Conservation (phyloP, 768 basidiomycete species). For the Suillus spraguei region DNA sequence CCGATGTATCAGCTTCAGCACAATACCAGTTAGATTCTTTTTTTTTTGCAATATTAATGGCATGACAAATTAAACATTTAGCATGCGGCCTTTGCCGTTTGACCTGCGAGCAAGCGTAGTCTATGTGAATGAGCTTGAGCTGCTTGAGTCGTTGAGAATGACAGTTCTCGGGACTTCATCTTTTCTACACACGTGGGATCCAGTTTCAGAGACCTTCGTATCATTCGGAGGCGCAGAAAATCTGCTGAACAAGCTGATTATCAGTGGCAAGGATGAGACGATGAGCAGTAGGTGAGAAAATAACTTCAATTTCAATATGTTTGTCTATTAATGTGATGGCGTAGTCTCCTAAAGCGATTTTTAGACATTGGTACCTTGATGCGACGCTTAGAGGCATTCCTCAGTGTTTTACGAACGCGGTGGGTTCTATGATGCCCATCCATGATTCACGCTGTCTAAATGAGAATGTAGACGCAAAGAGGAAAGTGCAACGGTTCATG, state of each 20-base stretch:
- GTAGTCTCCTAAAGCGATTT: constrained; percentile 63
- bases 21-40: constrained; percentile 54
- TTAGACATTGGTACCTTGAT: constrained; percentile 66
- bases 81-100: constrained; percentile 49
- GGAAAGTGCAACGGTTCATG: constrained; percentile 59
- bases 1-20: constrained; percentile 53
- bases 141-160: constrained; percentile 56
- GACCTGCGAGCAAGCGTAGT: constrained; percentile 41
- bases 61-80: constrained; percentile 30
- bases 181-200: constrained; percentile 64
- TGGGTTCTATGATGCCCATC: constrained; percentile 29
- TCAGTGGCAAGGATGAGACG: constrained; percentile 60
- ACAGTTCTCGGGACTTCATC: constrained; percentile 72
- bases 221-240: constrained; percentile 41
- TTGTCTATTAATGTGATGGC: constrained; percentile 4
- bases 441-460: constrained; percentile 9
- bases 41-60: constrained; percentile 2
- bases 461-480: constrained; percentile 40
- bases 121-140: constrained; percentile 47
- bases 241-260: constrained; percentile 39
- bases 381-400: constrained; percentile 63
- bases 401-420: constrained; percentile 51
- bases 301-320: not conserved
- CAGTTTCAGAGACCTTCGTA: constrained; percentile 54
- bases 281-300: constrained; percentile 56